These are phyloP conservation scores for Cytauxzoon felis DNA, from an alignment of 169 alveolate species.

Conservation along the genomic window DNA sequence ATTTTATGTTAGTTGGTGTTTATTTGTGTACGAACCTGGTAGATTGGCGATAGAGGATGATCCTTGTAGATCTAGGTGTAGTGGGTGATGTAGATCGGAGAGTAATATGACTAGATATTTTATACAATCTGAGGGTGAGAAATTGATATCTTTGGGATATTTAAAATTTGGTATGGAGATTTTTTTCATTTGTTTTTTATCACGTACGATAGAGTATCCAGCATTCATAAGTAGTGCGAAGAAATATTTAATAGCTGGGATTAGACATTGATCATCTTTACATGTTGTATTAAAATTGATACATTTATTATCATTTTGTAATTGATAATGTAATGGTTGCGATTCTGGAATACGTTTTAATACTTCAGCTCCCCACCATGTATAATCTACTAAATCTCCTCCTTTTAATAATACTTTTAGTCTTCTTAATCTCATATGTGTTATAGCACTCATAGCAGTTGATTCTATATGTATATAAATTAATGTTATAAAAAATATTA, in stretches of 20 bases:
- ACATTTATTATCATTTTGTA: conserved; percentile 47
- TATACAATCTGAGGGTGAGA: conserved; percentile 75
- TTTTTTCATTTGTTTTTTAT: background rate
- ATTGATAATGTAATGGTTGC: conserved; percentile 40
- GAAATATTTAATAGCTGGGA: conserved; percentile 63
- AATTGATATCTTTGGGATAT: conserved; percentile 73
- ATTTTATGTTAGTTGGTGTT: background rate
- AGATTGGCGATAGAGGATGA: conserved; percentile 48
- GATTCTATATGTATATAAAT: conserved; percentile 37
- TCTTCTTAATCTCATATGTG: conserved; percentile 65
- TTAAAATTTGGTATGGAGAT: conserved; percentile 15
- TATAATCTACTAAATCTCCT: conserved; percentile 69
- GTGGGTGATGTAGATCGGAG: conserved; percentile 81
- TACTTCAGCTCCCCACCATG: conserved; percentile 73
- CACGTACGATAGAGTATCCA: conserved; percentile 13
- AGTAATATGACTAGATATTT: conserved; percentile 75
- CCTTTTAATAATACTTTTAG: conserved; percentile 64
- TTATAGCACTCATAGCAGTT: conserved; percentile 75
- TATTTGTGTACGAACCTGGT: conserved; percentile 25
- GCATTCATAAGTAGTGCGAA: conserved; percentile 52
- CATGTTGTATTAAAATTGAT: conserved; percentile 41
- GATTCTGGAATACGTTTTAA: conserved; percentile 53
- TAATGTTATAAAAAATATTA: background rate
- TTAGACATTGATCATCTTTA: conserved; percentile 64
- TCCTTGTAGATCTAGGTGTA: conserved; percentile 61